phyloP scores from a whole-genome alignment of 768 basidiomycete genomes.

The Dacryopinax primogenitus region DNA sequence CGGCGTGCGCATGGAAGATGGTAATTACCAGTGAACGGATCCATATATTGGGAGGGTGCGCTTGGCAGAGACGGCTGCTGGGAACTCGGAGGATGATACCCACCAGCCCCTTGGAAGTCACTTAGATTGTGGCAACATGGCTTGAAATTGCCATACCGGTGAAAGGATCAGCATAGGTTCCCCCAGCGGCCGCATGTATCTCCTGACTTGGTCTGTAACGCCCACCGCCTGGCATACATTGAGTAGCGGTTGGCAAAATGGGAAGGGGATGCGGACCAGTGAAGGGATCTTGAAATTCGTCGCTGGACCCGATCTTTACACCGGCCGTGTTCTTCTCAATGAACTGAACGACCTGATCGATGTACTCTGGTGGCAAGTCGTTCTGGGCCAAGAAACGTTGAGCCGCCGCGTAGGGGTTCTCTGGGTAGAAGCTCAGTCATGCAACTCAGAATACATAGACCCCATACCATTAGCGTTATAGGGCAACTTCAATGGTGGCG shows the following conservation, averaged over 20 bases:
- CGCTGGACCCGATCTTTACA: constrained; percentile 43
- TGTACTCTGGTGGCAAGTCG: constrained; percentile 66
- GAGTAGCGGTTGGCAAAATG: background rate
- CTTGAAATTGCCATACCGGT: constrained; percentile 5
- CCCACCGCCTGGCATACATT: constrained; percentile 21
- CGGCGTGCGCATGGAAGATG: constrained; percentile 41
- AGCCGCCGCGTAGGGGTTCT: constrained; percentile 83
- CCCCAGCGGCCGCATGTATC: constrained; percentile 13
- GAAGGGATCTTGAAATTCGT: constrained; percentile 70
- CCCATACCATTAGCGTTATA: constrained; percentile 72
- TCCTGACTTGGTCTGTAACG: constrained; percentile 18
- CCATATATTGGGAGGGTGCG: constrained; percentile 22
- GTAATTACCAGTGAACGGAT: constrained; percentile 53
- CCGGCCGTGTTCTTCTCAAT: constrained; percentile 85
- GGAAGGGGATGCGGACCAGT: constrained; percentile 53
- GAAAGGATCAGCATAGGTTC: constrained; percentile 13
- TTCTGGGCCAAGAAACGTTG: constrained; percentile 75
- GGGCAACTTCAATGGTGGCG: constrained; percentile 83
- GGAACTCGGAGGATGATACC: background rate
- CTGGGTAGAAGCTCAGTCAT: constrained; percentile 36
- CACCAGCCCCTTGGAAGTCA: background rate
- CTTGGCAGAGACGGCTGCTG: background rate
- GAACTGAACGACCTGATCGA: constrained; percentile 83
- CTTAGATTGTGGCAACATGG: background rate
- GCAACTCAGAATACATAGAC: background rate